Evolutionary conservation across 179 eudicot species (phyloP).

Genomic region (Pouteria campechiana): DNA sequence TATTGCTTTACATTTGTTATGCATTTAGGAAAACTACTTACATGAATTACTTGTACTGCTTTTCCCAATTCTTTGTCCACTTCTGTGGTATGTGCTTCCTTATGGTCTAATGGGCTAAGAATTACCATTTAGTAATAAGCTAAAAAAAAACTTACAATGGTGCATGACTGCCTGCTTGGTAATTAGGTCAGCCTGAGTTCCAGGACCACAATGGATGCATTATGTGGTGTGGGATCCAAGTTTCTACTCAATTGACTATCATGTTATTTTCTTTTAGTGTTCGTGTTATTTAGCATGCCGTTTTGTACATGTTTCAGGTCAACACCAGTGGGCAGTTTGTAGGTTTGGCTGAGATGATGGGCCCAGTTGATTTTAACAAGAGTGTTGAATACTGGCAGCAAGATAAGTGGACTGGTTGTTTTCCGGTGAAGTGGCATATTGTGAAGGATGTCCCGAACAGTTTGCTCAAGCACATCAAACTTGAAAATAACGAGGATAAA

Average conservation of each 20-base stretch:
- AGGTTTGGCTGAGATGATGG: constrained; percentile 91
- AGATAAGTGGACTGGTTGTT: constrained; percentile 94
- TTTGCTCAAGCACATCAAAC: constrained; percentile 74
- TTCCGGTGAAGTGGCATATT: constrained; percentile 94
- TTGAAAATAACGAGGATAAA: constrained; percentile 84
- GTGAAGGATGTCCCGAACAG: constrained; percentile 87
- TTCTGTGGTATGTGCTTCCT: no score
- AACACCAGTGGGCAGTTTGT: constrained; percentile 97
- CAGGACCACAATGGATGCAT: no score
- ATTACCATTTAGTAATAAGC: no score
- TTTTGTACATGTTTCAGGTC: constrained; percentile 29
- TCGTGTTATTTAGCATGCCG: background rate
- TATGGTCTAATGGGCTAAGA: no score
- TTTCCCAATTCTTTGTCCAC: no score
- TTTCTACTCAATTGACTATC: no score
- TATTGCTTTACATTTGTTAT: background rate
- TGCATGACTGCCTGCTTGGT: no score
- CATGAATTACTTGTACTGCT: no score
- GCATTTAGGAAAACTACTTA: no score
- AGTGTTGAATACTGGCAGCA: constrained; percentile 94
- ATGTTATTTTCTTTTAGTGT: background rate
- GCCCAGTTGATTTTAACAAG: constrained; percentile 78
- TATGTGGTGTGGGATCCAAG: no score
- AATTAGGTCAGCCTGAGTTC: no score
- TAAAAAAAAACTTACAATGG: no score